These are phyloP conservation scores for Fusarium sp. DNA, from an alignment of 2,329 filamentous ascomycete genomes.

Conservation along the genomic window DNA sequence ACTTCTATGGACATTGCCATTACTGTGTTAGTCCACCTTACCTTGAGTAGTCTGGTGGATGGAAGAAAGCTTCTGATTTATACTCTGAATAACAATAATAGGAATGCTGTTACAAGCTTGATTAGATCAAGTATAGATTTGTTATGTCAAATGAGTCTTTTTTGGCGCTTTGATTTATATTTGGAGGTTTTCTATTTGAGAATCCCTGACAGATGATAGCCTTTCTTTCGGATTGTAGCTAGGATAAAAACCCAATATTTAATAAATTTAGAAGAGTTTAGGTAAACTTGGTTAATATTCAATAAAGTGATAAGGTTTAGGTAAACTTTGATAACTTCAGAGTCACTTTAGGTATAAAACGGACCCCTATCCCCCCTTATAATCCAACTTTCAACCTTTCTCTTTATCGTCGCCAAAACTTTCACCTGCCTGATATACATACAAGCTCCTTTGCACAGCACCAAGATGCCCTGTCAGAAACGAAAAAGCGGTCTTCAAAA, in stretches of 20 bases:
- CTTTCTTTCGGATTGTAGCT: background rate
- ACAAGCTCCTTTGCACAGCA: no score
- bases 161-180: background rate
- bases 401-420: background rate
- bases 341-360: background rate
- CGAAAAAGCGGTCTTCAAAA: background rate
- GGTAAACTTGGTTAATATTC: accelerated
- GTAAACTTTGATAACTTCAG: background rate
- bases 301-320: background rate
- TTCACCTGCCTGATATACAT: no score
- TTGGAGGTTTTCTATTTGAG: no score
- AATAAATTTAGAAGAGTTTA: background rate
- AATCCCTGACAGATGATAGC: background rate
- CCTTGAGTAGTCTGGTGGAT: background rate
- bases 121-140: no score
- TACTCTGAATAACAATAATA: no score
- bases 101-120: no score
- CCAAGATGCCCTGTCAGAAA: background rate
- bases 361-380: accelerated
- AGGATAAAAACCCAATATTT: background rate
- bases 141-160: no score
- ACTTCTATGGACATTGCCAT: no score
- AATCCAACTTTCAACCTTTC: background rate
- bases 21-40: no score
- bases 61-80: no score